A percentile compares a stretch with the other conserved stretches of the same genome.
phyloP scores from a whole-genome alignment of 371 early-diverging fungal species.

The Capillidium heterosporum region DNA sequence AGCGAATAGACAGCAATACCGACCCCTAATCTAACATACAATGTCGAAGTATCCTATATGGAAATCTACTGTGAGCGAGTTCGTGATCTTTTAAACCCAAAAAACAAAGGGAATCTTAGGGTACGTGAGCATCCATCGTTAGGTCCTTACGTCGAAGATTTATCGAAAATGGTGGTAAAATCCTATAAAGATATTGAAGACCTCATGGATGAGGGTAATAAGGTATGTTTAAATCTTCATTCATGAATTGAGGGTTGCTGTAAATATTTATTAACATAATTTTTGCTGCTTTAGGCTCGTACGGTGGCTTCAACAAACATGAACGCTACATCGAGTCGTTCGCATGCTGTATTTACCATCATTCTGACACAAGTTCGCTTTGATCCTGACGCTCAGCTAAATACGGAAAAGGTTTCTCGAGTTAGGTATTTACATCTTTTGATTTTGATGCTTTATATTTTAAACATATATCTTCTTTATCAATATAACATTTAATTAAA shows the following conservation, averaged over 20 bases:
- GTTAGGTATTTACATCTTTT: conserved; percentile 25
- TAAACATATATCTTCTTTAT: neutral
- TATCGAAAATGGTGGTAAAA: conserved; percentile 62
- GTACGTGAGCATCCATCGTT: conserved; percentile 75
- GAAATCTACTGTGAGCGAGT: conserved; percentile 80
- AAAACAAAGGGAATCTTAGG: conserved; percentile 53
- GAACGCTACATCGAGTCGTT: conserved; percentile 86
- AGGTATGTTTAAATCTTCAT: conserved; percentile 17
- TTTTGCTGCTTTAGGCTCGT: conserved; percentile 29
- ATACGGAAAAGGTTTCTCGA: conserved; percentile 58
- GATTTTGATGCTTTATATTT: neutral
- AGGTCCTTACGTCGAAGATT: conserved; percentile 87
- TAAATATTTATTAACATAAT: neutral
- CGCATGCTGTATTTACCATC: conserved; percentile 88
- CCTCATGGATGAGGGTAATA: conserved; percentile 77
- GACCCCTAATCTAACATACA: conserved; percentile 29
- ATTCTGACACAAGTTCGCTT: conserved; percentile 46
- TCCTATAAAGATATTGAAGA: conserved; percentile 55
- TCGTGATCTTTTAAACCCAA: conserved; percentile 71
- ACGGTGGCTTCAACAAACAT: conserved; percentile 92
- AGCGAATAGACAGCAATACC: conserved; percentile 25
- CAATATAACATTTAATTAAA: neutral
- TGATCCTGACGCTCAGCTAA: conserved; percentile 37
- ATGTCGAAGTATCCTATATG: conserved; percentile 71
- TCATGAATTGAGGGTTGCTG: neutral